Evolutionary conservation across 2,329 filamentous ascomycete genomes (phyloP).

Genomic region (Ceratocystis ficicola): DNA sequence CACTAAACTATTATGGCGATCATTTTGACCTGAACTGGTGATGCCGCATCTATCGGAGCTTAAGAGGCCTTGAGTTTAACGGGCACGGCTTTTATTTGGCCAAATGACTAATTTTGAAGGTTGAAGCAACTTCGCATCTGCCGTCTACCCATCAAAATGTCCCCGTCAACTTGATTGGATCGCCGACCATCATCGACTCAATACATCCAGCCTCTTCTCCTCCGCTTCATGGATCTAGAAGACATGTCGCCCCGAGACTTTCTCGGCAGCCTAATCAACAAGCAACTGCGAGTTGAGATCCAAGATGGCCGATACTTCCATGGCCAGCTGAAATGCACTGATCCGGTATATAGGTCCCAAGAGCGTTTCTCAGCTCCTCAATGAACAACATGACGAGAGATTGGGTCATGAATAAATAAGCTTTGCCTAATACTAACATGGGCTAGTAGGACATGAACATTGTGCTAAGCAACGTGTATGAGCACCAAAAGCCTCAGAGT

Average conservation of each 20-base stretch:
- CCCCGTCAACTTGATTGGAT: too few species aligned
- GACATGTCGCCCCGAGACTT: slow-evolving; percentile 12
- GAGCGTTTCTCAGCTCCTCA: slow-evolving; percentile 23
- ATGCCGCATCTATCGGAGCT: background rate
- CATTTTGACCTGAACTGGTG: background rate
- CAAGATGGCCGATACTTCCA: slow-evolving; percentile 80
- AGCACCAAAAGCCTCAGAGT: slow-evolving; percentile 48
- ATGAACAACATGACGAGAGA: background rate
- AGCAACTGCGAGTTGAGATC: slow-evolving; percentile 65
- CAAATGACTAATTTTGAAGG: background rate
- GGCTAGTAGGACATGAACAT: slow-evolving; percentile 64
- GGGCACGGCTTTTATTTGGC: background rate
- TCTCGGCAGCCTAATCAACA: slow-evolving; percentile 48
- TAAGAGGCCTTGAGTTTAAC: background rate
- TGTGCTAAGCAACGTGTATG: slow-evolving; percentile 72
- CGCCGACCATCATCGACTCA: too few species aligned
- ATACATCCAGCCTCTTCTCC: background rate
- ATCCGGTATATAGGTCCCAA: slow-evolving; percentile 48
- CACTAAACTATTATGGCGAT: slow-evolving; percentile 22
- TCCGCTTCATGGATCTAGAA: background rate
- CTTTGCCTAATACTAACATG: slow-evolving; percentile 2
- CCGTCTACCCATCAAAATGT: background rate
- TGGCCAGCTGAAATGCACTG: slow-evolving; percentile 87
- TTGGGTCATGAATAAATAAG: too few species aligned
- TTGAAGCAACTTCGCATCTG: background rate